Base-by-base conservation (phyloP, 805 yeast species). In the Yarrowia bubula region DNA sequence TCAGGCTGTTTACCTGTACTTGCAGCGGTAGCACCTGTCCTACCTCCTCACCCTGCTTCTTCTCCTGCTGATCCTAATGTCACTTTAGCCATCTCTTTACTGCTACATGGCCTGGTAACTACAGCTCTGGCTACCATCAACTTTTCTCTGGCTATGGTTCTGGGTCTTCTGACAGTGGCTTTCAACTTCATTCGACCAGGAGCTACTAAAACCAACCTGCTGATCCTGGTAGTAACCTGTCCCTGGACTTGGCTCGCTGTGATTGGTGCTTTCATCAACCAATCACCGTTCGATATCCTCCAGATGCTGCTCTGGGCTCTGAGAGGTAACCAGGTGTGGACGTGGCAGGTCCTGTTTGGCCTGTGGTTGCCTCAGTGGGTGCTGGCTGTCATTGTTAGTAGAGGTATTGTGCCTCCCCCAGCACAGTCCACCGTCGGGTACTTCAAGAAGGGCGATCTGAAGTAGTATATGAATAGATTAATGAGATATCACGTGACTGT, bases 321-420 rank as follows among this genome's bases (percentile, higher is more conserved):
- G 88, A 72, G 78, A 31, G 83, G 86, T 42, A 76, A 89, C 65
- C 88, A 88, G 65, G 86, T 89, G 66, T 91, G 96, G 93, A 89
- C 96, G 0, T 91, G 96, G 92, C 81, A 84, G 65, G 82, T 89
- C 28, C 73, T 92, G 1, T 79, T 85, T 44, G 77, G 87, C 46
- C 89, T 91, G 0, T 92, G 97, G 96, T 74, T 86, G 42, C 96
- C 98, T 3, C 81, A 86, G 5, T 93, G 98, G 98, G 48, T 85
- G 3, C 70, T 77, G 11, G 64, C 68, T 3, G 46, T 69, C 14
- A 46, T 68, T 22, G 69, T 70, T 1, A 46, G 66, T 2, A 32
- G 64, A 10, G 32, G 42, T 1, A 11, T 42, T 8, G 17, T 32
- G 4, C 51, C 64, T 13, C 22, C 43, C 3, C 48, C 48, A 11